phyloP scores from a whole-genome alignment of 257 asterid species.

The Fraxinus quadrangulata region DNA sequence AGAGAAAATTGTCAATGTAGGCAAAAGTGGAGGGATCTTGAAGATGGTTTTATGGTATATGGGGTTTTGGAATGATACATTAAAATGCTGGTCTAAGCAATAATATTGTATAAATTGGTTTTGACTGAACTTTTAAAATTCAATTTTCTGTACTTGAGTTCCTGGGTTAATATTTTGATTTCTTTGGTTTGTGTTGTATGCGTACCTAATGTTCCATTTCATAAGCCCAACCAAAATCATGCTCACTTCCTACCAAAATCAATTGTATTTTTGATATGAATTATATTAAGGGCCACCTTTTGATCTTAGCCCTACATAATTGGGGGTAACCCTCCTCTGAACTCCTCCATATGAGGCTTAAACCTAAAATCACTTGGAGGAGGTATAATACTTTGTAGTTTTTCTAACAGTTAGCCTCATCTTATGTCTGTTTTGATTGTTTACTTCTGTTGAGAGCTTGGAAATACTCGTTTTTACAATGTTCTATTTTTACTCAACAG shows the following conservation, averaged over 20 bases:
- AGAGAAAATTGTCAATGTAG: background rate
- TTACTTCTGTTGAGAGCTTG: slow-evolving; percentile 18
- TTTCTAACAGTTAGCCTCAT: background rate
- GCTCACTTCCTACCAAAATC: background rate
- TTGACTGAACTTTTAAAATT: background rate
- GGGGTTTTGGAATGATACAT: background rate
- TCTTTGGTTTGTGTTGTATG: background rate
- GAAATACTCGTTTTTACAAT: slow-evolving; percentile 19
- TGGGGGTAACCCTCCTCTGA: background rate
- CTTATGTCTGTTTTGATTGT: background rate
- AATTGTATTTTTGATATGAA: background rate
- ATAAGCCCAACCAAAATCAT: background rate
- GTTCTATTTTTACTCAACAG: slow-evolving; percentile 39
- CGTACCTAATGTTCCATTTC: background rate
- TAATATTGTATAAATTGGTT: background rate
- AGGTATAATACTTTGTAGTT: background rate
- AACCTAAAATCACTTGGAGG: background rate
- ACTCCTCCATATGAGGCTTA: background rate
- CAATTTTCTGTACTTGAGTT: slow-evolving; percentile 18
- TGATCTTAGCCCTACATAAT: background rate
- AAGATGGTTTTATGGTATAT: background rate
- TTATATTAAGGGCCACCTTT: background rate
- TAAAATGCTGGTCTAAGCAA: background rate
- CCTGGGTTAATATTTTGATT: slow-evolving; percentile 9
- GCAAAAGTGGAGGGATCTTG: slow-evolving; percentile 12